Conservation (phyloP, 495 filamentous ascomycete species). For the Aspergillus ellipticus region DNA sequence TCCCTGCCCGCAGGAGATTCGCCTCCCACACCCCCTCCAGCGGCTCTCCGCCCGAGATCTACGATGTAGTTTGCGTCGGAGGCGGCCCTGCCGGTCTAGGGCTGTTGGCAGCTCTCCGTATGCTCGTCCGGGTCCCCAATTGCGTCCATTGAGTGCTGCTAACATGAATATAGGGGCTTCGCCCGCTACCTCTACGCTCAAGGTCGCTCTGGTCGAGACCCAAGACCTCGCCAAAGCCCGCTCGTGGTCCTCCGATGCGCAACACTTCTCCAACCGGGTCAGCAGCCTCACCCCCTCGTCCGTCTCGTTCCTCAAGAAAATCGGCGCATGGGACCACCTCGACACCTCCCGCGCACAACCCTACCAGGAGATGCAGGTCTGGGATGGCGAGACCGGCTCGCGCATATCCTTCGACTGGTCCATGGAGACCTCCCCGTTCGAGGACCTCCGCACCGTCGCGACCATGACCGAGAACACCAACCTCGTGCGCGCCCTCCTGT, state of each 20-base stretch:
- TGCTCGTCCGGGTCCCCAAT: conserved; percentile 23
- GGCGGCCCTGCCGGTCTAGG: conserved; percentile 95
- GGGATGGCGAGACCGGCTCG: conserved; percentile 88
- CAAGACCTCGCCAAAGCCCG: conserved; percentile 71
- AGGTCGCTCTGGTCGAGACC: conserved; percentile 83
- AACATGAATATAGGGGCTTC: conserved; percentile 52
- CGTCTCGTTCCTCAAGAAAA: conserved; percentile 62
- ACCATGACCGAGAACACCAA: conserved; percentile 97
- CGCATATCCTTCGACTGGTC: conserved; percentile 84
- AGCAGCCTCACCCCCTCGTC: conserved; percentile 90
- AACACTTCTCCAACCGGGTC: conserved; percentile 85
- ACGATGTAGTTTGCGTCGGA: conserved; percentile 93
- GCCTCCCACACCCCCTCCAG: conserved; percentile 20
- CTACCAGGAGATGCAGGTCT: conserved; percentile 93
- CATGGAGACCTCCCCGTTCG: conserved; percentile 44
- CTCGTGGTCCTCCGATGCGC: conserved; percentile 58
- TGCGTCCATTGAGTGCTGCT: background rate
- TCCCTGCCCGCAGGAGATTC: conserved; percentile 27
- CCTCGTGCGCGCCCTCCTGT: conserved; percentile 70
- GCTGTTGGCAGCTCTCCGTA: conserved; percentile 81
- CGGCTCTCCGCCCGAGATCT: conserved; percentile 50
- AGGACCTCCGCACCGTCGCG: conserved; percentile 63
- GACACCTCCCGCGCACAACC: conserved; percentile 67
- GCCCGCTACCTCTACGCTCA: conserved; percentile 68
- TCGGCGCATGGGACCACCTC: conserved; percentile 84